Base-by-base conservation (phyloP, 768 basidiomycete species). In the Dioszegia hungarica region DNA sequence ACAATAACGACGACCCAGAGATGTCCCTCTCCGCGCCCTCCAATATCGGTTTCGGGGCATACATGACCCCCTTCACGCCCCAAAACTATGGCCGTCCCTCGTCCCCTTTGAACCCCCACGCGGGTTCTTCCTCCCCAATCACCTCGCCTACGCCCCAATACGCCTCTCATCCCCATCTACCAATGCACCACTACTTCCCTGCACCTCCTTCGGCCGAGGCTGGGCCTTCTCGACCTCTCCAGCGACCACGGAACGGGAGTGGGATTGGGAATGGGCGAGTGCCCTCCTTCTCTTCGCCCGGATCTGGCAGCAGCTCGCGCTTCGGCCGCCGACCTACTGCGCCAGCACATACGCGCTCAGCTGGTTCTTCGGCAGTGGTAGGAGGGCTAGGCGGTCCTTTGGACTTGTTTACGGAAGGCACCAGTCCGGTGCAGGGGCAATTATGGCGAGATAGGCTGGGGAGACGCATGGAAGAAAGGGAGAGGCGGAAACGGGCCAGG, bases 371-470 rank as follows among this genome's bases (percentile, higher is more conserved):
- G 1, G 51, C 11, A 9, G 14, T 22, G 34, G 36, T 14, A 12
- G 31, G 6, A 25, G 36, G 49, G 8, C 36, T 46, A 9, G 45
- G 5, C 4, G 28, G 28, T 9, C 27, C 45, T 9, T n/a, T 31
- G 39, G 52, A 53, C 33, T 24, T 54, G 6, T 59, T 59, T 27
- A 49, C 36, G 20, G 64, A 62, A 28, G 66, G 60, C 5, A 60
- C 61, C 1, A 68, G 65, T 24, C 70, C 70, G n/a, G 61, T 57
- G 6, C 61, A 72, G 41, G 56, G 60, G 14, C 47, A 60, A 10
- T 54, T 69, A 57, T 69, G 67, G 67, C 51, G 61, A 43, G 66
- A 69, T 37, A 45, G 63, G 22, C 63, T 72, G 15, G 45, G 17
- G 19, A 20, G 67, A 20, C 27, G 70, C 33, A 56, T 63, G 40